Conservation (phyloP, 169 alveolate genomes). For the Plasmodium malariae region DNA sequence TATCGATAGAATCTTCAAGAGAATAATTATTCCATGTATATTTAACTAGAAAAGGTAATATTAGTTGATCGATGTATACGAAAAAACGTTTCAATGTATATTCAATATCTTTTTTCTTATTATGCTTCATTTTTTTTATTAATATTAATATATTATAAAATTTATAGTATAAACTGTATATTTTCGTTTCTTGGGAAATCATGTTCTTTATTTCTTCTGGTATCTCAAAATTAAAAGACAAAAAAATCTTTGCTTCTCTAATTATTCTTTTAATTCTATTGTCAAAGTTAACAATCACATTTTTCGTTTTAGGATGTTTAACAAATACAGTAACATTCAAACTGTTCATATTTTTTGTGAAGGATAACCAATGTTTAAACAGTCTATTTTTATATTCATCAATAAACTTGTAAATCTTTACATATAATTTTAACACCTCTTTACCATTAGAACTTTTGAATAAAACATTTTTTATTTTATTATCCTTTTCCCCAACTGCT, state of each 20-base stretch:
- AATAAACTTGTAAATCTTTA: slow-evolving; percentile 57
- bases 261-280: slow-evolving; percentile 65
- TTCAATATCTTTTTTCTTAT: slow-evolving; percentile 61
- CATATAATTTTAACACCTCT: slow-evolving; percentile 72
- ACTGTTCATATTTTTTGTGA: slow-evolving; percentile 62
- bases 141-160: slow-evolving; percentile 66
- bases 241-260: slow-evolving; percentile 75
- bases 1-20: slow-evolving; percentile 56
- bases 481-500: not conserved
- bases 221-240: slow-evolving; percentile 70
- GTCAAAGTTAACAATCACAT: slow-evolving; percentile 65
- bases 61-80: slow-evolving; percentile 40
- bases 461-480: slow-evolving; percentile 47
- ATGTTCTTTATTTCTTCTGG: slow-evolving; percentile 75
- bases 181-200: slow-evolving; percentile 61
- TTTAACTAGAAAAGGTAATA: slow-evolving; percentile 65
- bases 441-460: slow-evolving; percentile 53
- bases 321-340: slow-evolving; percentile 73
- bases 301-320: slow-evolving; percentile 74
- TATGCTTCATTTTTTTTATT: slow-evolving; percentile 63
- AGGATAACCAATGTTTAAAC: slow-evolving; percentile 70
- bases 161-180: slow-evolving; percentile 66
- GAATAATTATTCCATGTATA: slow-evolving; percentile 76
- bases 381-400: slow-evolving; percentile 70
- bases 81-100: slow-evolving; percentile 34